Evolutionary conservation across 352 stramenopile genomes (phyloP).

Genomic region (Globisporangium alternatum): DNA sequence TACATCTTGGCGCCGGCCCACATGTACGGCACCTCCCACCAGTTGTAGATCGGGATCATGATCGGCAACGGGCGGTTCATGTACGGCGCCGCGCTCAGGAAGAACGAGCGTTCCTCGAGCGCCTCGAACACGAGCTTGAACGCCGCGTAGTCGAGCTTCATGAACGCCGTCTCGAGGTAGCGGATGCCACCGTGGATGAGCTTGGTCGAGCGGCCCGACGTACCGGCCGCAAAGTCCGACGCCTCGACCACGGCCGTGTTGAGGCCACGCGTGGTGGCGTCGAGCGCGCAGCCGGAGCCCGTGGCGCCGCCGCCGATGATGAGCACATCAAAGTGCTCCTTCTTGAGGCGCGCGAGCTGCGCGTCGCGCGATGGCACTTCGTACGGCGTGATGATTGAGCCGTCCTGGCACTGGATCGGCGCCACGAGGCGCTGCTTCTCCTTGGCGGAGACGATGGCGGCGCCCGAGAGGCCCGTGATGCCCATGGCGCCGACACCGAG

Average conservation of each 20-base stretch:
- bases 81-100: conserved; percentile 91
- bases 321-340: conserved; percentile 92
- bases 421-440: conserved; percentile 67
- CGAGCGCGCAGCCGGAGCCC: conserved; percentile 88
- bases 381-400: conserved; percentile 80
- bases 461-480: conserved; percentile 51
- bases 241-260: conserved; percentile 92
- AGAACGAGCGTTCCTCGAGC: conserved; percentile 91
- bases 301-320: conserved; percentile 93
- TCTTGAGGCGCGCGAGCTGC: conserved; percentile 81
- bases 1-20: conserved; percentile 92
- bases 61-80: conserved; percentile 94
- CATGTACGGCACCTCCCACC: conserved; percentile 95
- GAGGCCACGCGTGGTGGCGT: conserved; percentile 90
- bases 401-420: conserved; percentile 82
- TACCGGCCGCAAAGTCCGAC: conserved; percentile 91
- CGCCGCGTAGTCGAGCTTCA: conserved; percentile 87
- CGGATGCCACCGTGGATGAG: conserved; percentile 95
- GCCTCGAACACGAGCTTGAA: conserved; percentile 93
- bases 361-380: conserved; percentile 64
- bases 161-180: conserved; percentile 95
- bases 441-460: conserved; percentile 70
- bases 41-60: conserved; percentile 96
- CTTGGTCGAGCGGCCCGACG: conserved; percentile 92
- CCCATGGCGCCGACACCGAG: conserved; percentile 46